A percentile compares a stretch with the other conserved stretches of the same genome.
Evolutionary conservation across 805 yeast species (phyloP).

Genomic region (Candida ipomoeae): DNA sequence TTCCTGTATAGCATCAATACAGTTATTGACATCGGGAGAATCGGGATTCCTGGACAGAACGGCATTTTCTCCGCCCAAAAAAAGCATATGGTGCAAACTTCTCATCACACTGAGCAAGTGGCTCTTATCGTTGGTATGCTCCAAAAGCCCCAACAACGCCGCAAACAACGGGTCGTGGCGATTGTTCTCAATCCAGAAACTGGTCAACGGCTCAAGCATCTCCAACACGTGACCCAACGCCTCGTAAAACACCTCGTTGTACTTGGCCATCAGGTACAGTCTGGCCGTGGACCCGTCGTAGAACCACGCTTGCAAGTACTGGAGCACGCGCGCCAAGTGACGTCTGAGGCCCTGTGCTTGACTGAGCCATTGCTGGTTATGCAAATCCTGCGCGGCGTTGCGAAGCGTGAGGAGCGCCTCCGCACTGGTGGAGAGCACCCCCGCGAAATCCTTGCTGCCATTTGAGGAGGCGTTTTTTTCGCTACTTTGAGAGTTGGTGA

Average conservation of each 20-base stretch:
- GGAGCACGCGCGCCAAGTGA: constrained; percentile 44
- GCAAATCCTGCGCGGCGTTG: constrained; percentile 79
- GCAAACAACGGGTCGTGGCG: constrained; percentile 66
- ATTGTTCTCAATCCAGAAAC: constrained; percentile 73
- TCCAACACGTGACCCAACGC: constrained; percentile 67
- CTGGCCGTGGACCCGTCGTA: constrained; percentile 5
- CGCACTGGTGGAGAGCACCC: constrained; percentile 26
- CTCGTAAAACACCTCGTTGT: constrained; percentile 46
- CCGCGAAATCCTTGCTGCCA: constrained; percentile 14
- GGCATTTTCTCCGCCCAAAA: constrained; percentile 24
- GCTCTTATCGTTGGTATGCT: constrained; percentile 59
- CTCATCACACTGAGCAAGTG: constrained; percentile 66
- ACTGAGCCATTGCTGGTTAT: constrained; percentile 74
- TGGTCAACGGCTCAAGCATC: constrained; percentile 76
- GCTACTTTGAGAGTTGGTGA: constrained; percentile 6
- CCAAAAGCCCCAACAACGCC: constrained; percentile 49
- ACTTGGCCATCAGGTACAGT: constrained; percentile 18
- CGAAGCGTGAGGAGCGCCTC: constrained; percentile 65
- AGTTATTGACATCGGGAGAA: constrained; percentile 32
- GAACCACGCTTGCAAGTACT: constrained; percentile 33
- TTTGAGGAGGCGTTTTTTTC: background rate
- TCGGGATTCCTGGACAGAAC: constrained; percentile 8
- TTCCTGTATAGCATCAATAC: constrained; percentile 36
- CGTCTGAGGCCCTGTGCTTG: constrained; percentile 45
- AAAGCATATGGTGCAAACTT: constrained; percentile 74